Evolutionary conservation across 2,329 filamentous ascomycete genomes (phyloP).

Genomic region (Pestalotiopsis sp.): DNA sequence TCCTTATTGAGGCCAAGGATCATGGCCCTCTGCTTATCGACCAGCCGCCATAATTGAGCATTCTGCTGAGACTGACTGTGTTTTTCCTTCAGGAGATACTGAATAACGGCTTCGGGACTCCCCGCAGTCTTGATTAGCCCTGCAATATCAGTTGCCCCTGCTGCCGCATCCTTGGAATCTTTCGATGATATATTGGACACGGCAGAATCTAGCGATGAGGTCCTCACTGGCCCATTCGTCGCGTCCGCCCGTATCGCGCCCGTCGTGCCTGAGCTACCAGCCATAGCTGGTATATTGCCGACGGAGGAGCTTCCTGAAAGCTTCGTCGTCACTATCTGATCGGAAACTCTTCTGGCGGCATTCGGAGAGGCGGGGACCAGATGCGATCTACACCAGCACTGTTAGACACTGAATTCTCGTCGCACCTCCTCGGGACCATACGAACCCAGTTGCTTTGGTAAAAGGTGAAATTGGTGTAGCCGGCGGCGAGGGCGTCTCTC

Average conservation of each 20-base stretch:
- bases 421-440: conserved; percentile 10
- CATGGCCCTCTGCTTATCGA: conserved; percentile 95
- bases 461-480: conserved; percentile 25
- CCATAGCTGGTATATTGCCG: conserved; percentile 47
- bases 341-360: conserved; percentile 50
- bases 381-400: conserved; percentile 25
- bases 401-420: neutral
- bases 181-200: conserved; percentile 75
- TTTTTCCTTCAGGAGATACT: conserved; percentile 89
- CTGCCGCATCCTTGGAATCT: conserved; percentile 57
- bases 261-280: conserved; percentile 45
- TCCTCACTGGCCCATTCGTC: conserved; percentile 57
- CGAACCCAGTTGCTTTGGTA: conserved; percentile 23
- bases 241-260: conserved; percentile 41
- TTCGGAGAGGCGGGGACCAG: conserved; percentile 42
- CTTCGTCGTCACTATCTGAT: conserved; percentile 45
- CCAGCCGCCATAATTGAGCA: conserved; percentile 88
- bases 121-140: conserved; percentile 82
- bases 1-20: conserved; percentile 94
- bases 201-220: conserved; percentile 91
- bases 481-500: conserved; percentile 24
- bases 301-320: conserved; percentile 42
- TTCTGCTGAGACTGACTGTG: conserved; percentile 88
- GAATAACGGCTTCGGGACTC: conserved; percentile 85
- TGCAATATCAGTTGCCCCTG: conserved; percentile 75